Conservation (phyloP, 345 rosid species). For the Clarkia xantiana region DNA sequence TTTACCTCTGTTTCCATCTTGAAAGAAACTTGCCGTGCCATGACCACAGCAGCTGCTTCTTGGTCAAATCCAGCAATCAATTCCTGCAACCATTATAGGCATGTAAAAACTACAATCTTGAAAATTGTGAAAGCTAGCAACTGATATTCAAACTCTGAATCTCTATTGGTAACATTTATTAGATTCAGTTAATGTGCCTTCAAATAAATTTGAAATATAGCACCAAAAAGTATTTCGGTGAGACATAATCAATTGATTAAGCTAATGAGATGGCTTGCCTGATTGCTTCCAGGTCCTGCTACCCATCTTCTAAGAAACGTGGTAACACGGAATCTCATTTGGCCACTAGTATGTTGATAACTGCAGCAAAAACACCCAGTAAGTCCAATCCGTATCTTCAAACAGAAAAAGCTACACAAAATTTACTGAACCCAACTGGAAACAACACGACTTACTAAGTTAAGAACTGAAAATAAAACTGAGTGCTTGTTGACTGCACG, state of each 20-base stretch:
- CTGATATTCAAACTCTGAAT: too few species aligned
- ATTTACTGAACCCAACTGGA: too few species aligned
- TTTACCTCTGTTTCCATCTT: slow-evolving; percentile 96
- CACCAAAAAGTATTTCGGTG: too few species aligned
- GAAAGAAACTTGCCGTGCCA: slow-evolving; percentile 84
- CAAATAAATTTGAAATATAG: too few species aligned
- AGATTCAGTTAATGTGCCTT: too few species aligned
- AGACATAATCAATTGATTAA: too few species aligned
- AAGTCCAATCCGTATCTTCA: slow-evolving; percentile 7
- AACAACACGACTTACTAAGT: slow-evolving; percentile 38
- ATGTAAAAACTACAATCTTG: too few species aligned
- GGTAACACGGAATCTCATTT: slow-evolving; percentile 84
- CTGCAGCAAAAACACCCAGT: slow-evolving; percentile 26
- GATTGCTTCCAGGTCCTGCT: slow-evolving; percentile 67
- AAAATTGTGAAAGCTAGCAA: too few species aligned
- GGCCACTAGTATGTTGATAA: slow-evolving; percentile 73
- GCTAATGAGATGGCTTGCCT: slow-evolving; percentile 30
- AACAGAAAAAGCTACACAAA: too few species aligned
- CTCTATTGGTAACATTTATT: too few species aligned
- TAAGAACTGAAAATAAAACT: slow-evolving; percentile 81
- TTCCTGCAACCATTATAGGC: slow-evolving; percentile 36
- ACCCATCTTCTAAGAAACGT: slow-evolving; percentile 97
- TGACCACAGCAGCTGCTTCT: slow-evolving; percentile 93
- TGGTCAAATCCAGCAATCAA: slow-evolving; percentile 93
- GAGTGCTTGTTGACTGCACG: slow-evolving; percentile 57